Evolutionary conservation across 83 land plant genomes (phyloP), one percentile per base, ranked within the genome.

Genomic region (Diphasiastrum complanatum): DNA sequence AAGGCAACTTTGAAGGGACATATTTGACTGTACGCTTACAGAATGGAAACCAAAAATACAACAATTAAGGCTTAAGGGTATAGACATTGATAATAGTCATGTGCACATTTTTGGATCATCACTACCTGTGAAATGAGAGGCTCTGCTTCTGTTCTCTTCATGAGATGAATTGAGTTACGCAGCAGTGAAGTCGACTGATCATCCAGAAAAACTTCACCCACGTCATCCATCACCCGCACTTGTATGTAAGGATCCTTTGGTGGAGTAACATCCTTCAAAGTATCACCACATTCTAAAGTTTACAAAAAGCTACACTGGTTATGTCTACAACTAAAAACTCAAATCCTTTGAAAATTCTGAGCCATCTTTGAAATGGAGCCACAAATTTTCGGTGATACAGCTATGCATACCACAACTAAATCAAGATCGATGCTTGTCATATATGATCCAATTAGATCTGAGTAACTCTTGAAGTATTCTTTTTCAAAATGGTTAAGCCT

Each of bases 241-340:
- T 83, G 80, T 33, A 85, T 82, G 59, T 84, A 87, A n/a, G 95
- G 95, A 78, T 84, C 95, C 66, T 87, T 87, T 1, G 95, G 95
- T 26, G 95, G 95, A 19, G 87, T 74, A 63, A 63, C 75, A 65
- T 89, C 96, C 96, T 89, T 70, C 45, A 33, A 34, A n/a, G n/a
- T n/a, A n/a, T n/a, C n/a, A n/a, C n/a, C n/a, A n/a, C n/a, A n/a
- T n/a, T n/a, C n/a, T n/a, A n/a, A n/a, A n/a, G n/a, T n/a, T n/a
- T n/a, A n/a, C n/a, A n/a, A n/a, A n/a, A 14, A 22, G 5, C 12
- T 49, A 22, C 22, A 22, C n/a, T n/a, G n/a, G n/a, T n/a, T n/a
- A n/a, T n/a, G n/a, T n/a, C n/a, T n/a, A n/a, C n/a, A n/a, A n/a
- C n/a, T n/a, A n/a, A n/a, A n/a, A n/a, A 40, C 16, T 40, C 8